Evolutionary conservation across 78 protist genomes (phyloP), one percentile per base, ranked within the genome.

Genomic region (Isochrysis galbana): DNA sequence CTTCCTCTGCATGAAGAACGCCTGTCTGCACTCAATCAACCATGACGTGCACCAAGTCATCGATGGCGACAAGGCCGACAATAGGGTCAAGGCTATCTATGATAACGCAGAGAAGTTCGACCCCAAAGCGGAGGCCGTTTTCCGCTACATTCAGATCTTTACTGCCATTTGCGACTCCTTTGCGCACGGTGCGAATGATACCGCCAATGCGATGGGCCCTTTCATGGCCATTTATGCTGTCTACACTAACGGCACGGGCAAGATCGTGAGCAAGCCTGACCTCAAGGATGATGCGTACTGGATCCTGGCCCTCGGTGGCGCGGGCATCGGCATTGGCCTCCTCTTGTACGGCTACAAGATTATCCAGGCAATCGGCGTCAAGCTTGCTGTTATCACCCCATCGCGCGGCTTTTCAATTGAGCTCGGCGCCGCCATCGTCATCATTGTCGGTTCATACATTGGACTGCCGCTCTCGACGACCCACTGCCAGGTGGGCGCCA

Each of bases 111-210:
- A n/a, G n/a, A n/a, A n/a, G n/a, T n/a, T n/a, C n/a, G n/a, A n/a
- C n/a, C n/a, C n/a, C n/a, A n/a, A n/a, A n/a, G n/a, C n/a, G n/a
- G n/a, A n/a, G n/a, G n/a, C n/a, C 82, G 26, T 72, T 26, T 90
- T 44, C 61, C 1, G 5, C 19, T 94, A 38, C 82, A 5, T 90
- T 34, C 93, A 77, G 88, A 38, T 94, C n/a, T 0, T 77, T 29
- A 61, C 91, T 1, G 90, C 91, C 5, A 1, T 22, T 5, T 17
- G 54, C 46, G 72, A 17, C 5, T 69, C 95, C 0, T 84, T 94
- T 45, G 90, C 93, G 19, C 94, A 91, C 88, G 94, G 95, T 21
- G 92, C 89, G 41, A 91, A 91, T 69, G 94, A 42, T 34, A 32
- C 41, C 34, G 61, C 77, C 44, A 42, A 38, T 17, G 41, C 51